Base-by-base conservation (phyloP, 768 basidiomycete species). In the Mycena capillaripes region DNA sequence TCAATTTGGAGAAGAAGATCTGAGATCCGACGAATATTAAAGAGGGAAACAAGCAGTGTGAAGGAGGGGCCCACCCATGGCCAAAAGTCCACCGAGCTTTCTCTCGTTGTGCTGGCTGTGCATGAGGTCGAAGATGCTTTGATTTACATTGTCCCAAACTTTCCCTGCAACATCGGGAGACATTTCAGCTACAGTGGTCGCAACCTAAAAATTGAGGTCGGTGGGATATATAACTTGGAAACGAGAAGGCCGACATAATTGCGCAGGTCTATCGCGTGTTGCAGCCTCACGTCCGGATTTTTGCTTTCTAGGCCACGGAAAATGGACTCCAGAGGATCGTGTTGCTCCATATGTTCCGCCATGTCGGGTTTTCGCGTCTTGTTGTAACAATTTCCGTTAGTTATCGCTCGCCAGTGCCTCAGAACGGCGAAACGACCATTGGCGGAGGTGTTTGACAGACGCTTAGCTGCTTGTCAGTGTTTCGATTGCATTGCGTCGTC, bases 71-170 rank as follows among this genome's bases (percentile, higher is more conserved):
- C 74, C 74, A 95, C 96, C 94, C 78, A 98, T 98, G 27, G 96
- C 97, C 65, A 93, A 81, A 38, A 98, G 84, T 38, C 96, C 97
- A 17, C 96, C 97, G 64, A 96, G 89, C 74, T 94, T 93, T 80
- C 97, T 96, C 27, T 87, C 85, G 61, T 87, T 89, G 78, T 90
- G 92, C 78, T 91, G 91, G 76, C 93, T 94, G 78, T 97, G 95
- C 68, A 94, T 92, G 53, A 96, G 88, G 75, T 94, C 92, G 78
- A 96, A 95, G 63, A 97, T 84, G 42, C 91, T 85, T 72, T 90
- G 88, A 79, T 92, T 96, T 76, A 97, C 93, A 66, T 90, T 91
- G 72, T 96, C 94, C 94, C 95, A 96, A 58, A 96, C 83, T 79
- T 95, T 95, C 0, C 91, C 89, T 12, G 92, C 92, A 16, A 90